Evolutionary conservation across 352 stramenopile genomes (phyloP).

Genomic region (Globisporangium acanthophoron): DNA sequence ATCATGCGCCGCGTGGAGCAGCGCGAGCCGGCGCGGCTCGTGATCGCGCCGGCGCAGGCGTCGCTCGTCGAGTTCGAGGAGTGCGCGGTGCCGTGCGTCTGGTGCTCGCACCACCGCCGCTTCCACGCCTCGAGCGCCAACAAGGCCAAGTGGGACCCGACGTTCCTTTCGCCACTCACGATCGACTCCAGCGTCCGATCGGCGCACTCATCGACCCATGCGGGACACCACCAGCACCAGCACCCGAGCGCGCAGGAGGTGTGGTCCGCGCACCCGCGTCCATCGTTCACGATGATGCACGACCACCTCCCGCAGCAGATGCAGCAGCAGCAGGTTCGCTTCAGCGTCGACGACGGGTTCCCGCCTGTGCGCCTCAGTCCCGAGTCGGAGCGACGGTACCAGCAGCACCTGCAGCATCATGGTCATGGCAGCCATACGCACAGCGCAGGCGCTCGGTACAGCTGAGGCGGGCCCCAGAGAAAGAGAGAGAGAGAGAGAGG

Average conservation of each 20-base stretch:
- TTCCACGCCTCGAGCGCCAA: slow-evolving; percentile 30
- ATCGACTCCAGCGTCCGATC: slow-evolving; percentile 46
- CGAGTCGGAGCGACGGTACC: slow-evolving; percentile 6
- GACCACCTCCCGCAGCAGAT: neutral
- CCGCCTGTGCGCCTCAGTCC: slow-evolving; percentile 6
- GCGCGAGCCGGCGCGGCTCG: slow-evolving; percentile 39
- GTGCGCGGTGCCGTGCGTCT: slow-evolving; percentile 63
- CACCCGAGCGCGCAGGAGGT: neutral
- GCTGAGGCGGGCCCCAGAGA: neutral
- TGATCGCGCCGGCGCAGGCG: slow-evolving; percentile 33
- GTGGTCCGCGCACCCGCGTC: slow-evolving; percentile 1
- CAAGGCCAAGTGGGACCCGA: slow-evolving; percentile 58
- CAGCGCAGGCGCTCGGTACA: slow-evolving; percentile 3
- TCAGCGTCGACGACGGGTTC: slow-evolving; percentile 5
- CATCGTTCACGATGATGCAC: slow-evolving; percentile 3
- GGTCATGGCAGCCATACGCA: neutral
- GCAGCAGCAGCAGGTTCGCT: slow-evolving; percentile 2
- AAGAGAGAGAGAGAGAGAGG: neutral
- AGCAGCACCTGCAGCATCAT: slow-evolving; percentile 5
- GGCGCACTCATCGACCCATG: slow-evolving; percentile 28
- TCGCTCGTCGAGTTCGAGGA: slow-evolving; percentile 71
- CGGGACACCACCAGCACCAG: neutral
- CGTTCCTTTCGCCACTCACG: slow-evolving; percentile 53
- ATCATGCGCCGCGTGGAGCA: slow-evolving; percentile 73
- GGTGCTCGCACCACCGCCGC: slow-evolving; percentile 64